Base-by-base conservation (phyloP, 2,329 filamentous ascomycete genomes). In the Metarhizium album region DNA sequence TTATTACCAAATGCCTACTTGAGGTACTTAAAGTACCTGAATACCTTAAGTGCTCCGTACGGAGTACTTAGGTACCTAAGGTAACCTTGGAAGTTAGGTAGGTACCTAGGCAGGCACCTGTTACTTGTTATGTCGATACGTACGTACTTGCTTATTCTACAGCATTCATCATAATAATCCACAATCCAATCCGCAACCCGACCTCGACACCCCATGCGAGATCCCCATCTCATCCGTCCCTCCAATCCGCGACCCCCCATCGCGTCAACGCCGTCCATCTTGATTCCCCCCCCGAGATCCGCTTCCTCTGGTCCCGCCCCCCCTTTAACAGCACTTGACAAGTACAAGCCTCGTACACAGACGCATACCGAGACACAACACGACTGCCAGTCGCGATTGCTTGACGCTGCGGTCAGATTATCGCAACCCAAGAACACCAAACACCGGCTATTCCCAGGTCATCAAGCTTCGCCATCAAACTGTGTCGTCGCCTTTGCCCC, bases 221-320 rank as follows among this genome's bases (percentile, higher is more conserved):
- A 52, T 51, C 50, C 46, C 31, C 42, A 48, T 46, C 38, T 31
- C 31, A 31, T 42, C 27, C 52, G 46, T 47, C 42, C 49, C 49
- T 51, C 49, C 52, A 48, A 46, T 51, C 20, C 43, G 22, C 42
- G 46, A 46, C 33, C 35, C 33, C 35, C 27, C 42, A 18, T 42
- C 13, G 27, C 46, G 27, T 42, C 46, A 48, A 20, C 50, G 45
- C 38, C 22, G 9, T 24, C 49, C 35, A 9, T 24, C 49, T 22
- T 48, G n/a, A n/a, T n/a, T n/a, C n/a, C n/a, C n/a, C n/a, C 27
- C 33, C n/a, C 22, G 24, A 40, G 18, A 27, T 37, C 43, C 42
- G 43, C 45, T 29, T 50, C 38, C 18, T 42, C 43, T 33, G 20
- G 46, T 29, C 22, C 24, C 42, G 29, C 31, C 31, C 31, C 22